Percentiles rank a stretch among this genome's conserved stretches.
Evolutionary conservation across 2,329 filamentous ascomycete species (phyloP).

Genomic region (Aureobasidium musti): DNA sequence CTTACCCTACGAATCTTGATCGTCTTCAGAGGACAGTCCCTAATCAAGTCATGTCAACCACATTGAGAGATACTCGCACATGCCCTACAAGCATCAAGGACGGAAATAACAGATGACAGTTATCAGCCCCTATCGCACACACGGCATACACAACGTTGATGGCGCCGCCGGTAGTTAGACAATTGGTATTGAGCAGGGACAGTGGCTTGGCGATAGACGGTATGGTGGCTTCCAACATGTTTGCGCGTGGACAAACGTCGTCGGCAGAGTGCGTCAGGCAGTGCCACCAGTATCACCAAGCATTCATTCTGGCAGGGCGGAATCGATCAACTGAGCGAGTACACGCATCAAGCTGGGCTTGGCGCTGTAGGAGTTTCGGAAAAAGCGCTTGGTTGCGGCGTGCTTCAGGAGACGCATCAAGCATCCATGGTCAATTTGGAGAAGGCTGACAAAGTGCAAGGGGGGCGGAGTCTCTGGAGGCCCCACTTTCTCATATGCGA

Average conservation of each 20-base stretch:
- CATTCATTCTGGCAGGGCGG: not conserved
- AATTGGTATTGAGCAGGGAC: not conserved
- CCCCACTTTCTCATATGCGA: constrained; percentile 15
- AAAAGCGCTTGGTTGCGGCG: too few relatives aligned
- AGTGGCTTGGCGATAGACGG: not conserved
- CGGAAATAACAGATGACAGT: too few relatives aligned
- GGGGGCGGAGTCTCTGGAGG: not conserved
- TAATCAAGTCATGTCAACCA: not conserved
- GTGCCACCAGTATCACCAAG: not conserved
- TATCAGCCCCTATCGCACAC: not conserved
- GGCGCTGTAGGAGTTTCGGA: not conserved
- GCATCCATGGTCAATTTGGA: not conserved
- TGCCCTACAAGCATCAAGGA: not conserved
- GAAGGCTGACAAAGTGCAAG: not conserved
- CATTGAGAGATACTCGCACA: not conserved
- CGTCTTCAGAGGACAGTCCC: not conserved
- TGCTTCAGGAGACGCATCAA: constrained; percentile 3
- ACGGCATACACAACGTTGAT: not conserved
- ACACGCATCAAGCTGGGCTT: not conserved
- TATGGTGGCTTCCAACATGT: constrained; percentile 1
- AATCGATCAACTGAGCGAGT: not conserved
- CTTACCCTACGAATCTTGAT: not conserved
- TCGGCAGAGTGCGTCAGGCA: not conserved
- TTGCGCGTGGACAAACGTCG: constrained; percentile 4
- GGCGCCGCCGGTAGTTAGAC: not conserved